Base-by-base conservation (phyloP, 768 basidiomycete genomes). In the Pleurotus cornucopiae region DNA sequence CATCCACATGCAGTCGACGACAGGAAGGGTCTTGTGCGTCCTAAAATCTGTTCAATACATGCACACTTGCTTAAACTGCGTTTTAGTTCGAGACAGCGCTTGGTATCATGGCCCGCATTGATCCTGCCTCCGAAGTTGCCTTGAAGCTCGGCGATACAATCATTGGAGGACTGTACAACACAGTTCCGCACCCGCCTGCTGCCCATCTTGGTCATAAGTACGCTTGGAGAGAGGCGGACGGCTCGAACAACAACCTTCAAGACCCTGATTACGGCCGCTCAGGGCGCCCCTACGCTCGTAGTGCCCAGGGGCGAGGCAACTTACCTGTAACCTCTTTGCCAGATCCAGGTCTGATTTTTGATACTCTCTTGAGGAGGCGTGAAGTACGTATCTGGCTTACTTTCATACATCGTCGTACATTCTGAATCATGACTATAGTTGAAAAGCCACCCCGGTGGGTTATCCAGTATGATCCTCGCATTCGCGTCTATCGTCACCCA, bases 401-500 rank as follows among this genome's bases (percentile, higher is more conserved):
- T 34, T 11, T 34, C 26, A 34, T 34, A 2, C 4, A 0, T 2
- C 30, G 9, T 2, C 30, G 1, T 34, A 34, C 30, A 2, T 11
- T 7, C 30, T 34, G 6, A 34, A 9, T 11, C 7, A 2, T 34
- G 30, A 34, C 9, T 34, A 11, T 34, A 34, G 30, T 11, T 34
- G 3, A 34, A 34, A 34, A 34, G 30, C 30, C 83, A 85, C 62
- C 71, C 78, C 3, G 78, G 76, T 5, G 87, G 86, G 20, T 75
- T 83, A 57, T 86, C 83, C 12, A 79, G 76, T 61, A 62, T 85
- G 45, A 80, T 83, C 61, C 88, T 88, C 60, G 82, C 86, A 2
- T 86, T 85, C 59, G 88, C 86, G 2, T 73, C 82, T 37, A 68
- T 87, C 37, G 75, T 88, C 55, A 85, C 80, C 46, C 86, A 87